Base-by-base conservation (phyloP, 2,329 filamentous ascomycete species). In the Nakataea oryzae region DNA sequence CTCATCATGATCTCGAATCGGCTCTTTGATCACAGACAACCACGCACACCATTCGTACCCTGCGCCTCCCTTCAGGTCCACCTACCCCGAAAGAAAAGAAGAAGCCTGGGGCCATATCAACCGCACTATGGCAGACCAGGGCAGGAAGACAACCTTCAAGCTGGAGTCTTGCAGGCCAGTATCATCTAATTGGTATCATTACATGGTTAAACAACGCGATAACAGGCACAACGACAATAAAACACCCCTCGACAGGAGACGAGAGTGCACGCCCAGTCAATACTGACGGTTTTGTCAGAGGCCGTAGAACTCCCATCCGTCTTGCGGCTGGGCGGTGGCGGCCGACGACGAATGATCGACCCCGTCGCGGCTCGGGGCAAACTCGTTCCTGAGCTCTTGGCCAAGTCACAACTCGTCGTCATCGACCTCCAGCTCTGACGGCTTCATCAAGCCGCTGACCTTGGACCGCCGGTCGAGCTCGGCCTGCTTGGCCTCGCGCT, bases 391-490 rank as follows among this genome's bases (percentile, higher is more conserved):
- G 58, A 90, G 75, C 73, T 91, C 87, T 74, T 86, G 74, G 57
- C 85, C 78, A 66, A 93, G 90, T 96, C 92, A 97, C 76, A 93
- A 82, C 76, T 93, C 89, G 70, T 93, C 90, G 69, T 93, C 90
- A 67, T 92, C 85, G 74, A 89, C 86, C 60, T 92, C 93, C 72
- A 99, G 85, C 74, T 99, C 95, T n/a, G 92, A 95, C 59, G 95
- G 96, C 81, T 99, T 97, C 71, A 99, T 81, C 65, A 99, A 81
- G 70, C 96, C 95, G 68, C 95, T 93, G 62, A 99, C 91, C 81
- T 96, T 97, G 78, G 93, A 90, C 65, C 91, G 87, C 68, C 93
- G 88, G 76, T 97, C 91, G 70, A 93, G 87, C 74, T 99, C 96
- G 27, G 91, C 90, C 59, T 89, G 87, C 74, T 93, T 91, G 58